A percentile compares a stretch with the other conserved stretches of the same genome.
Conservation (phyloP, 202 grass and related monocot genomes). For the Schoenoplectus triqueter region DNA sequence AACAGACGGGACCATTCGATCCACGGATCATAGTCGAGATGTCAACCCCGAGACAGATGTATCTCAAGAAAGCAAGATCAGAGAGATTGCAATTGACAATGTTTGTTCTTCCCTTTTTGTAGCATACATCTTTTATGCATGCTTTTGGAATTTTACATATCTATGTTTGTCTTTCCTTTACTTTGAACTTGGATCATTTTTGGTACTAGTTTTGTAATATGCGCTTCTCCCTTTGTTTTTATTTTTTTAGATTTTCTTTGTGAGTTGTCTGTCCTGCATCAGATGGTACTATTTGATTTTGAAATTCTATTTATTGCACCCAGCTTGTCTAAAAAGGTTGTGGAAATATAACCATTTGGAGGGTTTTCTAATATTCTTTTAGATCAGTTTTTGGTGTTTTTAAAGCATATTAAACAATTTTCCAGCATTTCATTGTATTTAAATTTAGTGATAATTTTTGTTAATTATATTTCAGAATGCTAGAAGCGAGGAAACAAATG, state of each 20-base stretch:
- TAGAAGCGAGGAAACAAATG: conserved; percentile 67
- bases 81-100: conserved; percentile 89
- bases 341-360: conserved; percentile 4
- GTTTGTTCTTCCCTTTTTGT: conserved; percentile 46
- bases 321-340: background rate
- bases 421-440: background rate
- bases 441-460: conserved; percentile 24
- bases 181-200: background rate
- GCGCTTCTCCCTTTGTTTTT: conserved; percentile 24
- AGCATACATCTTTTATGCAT: background rate
- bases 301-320: background rate
- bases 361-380: conserved; percentile 3
- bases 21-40: conserved; percentile 51
- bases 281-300: conserved; percentile 9
- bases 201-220: background rate
- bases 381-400: background rate
- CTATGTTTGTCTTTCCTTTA: background rate
- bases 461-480: conserved; percentile 57
- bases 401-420: conserved; percentile 17
- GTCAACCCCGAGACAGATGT: conserved; percentile 73
- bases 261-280: background rate
- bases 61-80: conserved; percentile 87
- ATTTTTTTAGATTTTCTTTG: background rate
- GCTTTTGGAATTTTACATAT: conserved; percentile 15
- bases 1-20: conserved; percentile 35